Conservation (phyloP, 2,329 filamentous ascomycete species). For the Alternaria gaisen region DNA sequence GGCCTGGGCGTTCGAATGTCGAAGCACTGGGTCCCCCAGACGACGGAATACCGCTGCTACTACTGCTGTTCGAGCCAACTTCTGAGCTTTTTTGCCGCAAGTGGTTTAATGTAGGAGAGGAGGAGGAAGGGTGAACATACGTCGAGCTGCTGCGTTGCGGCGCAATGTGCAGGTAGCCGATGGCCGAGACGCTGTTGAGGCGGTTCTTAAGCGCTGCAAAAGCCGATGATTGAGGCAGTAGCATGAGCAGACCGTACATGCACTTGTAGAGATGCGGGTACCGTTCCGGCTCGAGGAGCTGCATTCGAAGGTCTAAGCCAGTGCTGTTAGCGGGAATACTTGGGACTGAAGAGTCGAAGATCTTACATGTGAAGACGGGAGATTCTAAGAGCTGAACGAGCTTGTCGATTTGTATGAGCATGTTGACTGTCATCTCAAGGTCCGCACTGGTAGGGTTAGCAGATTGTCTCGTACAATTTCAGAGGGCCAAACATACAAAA, state of each 20-base stretch:
- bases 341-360: neutral
- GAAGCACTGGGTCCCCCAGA: conserved; percentile 37
- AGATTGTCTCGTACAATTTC: neutral
- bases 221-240: conserved; percentile 95
- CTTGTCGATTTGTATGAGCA: conserved; percentile 98
- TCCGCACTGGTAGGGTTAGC: conserved; percentile 73
- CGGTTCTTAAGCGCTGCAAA: conserved; percentile 97
- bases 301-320: conserved; percentile 81
- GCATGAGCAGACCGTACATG: conserved; percentile 95
- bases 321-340: conserved; percentile 22
- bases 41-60: conserved; percentile 25
- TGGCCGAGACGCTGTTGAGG: conserved; percentile 95
- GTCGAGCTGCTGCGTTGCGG: conserved; percentile 69
- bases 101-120: conserved; percentile 48
- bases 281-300: conserved; percentile 93
- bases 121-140: conserved; percentile 64
- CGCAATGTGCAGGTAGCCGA: conserved; percentile 89
- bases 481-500: conserved; percentile 71
- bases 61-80: conserved; percentile 44
- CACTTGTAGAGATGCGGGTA: conserved; percentile 97
- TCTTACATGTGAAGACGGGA: conserved; percentile 93
- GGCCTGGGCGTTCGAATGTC: conserved; percentile 66
- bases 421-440: conserved; percentile 98
- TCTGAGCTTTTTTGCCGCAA: conserved; percentile 55
- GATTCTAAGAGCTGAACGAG: conserved; percentile 96